These are phyloP conservation scores for Moricandia moricandioides DNA, from an alignment of 345 rosid species.

Conservation along the genomic window DNA sequence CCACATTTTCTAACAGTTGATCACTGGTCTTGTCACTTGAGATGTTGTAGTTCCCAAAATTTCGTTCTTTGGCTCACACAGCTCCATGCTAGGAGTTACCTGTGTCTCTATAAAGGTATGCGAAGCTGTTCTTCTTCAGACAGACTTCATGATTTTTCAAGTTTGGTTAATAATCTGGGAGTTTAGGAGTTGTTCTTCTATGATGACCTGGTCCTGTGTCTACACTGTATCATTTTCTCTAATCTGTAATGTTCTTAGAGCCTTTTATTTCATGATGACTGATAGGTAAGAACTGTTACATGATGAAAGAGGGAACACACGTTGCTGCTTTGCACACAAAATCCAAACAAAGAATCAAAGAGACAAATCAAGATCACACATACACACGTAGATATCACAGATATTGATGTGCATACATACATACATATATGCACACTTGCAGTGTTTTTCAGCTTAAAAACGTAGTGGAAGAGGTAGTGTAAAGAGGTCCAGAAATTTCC, in stretches of 20 bases:
- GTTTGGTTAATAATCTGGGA: background rate
- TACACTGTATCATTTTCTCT: background rate
- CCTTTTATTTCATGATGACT: no score
- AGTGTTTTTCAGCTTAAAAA: slow-evolving; percentile 21
- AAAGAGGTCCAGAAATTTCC: slow-evolving; percentile 24
- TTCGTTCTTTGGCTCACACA: no score
- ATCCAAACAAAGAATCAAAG: slow-evolving; percentile 18
- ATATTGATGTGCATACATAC: slow-evolving; percentile 4
- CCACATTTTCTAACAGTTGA: background rate
- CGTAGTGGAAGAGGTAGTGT: slow-evolving; percentile 48
- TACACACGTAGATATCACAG: background rate
- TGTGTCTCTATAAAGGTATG: background rate
- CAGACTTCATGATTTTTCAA: background rate
- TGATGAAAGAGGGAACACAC: slow-evolving; percentile 1
- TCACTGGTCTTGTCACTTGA: background rate
- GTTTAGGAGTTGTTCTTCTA: background rate
- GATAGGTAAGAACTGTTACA: background rate
- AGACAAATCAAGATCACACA: slow-evolving; percentile 10
- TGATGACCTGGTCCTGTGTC: background rate
- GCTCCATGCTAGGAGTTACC: background rate
- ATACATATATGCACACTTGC: slow-evolving; percentile 6
- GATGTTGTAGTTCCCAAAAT: background rate
- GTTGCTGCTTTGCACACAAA: slow-evolving; percentile 10
- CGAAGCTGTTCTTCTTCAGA: background rate
- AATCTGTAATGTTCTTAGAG: background rate